Base-by-base conservation (phyloP, 768 basidiomycete genomes). In the Boletus eberwhitei region DNA sequence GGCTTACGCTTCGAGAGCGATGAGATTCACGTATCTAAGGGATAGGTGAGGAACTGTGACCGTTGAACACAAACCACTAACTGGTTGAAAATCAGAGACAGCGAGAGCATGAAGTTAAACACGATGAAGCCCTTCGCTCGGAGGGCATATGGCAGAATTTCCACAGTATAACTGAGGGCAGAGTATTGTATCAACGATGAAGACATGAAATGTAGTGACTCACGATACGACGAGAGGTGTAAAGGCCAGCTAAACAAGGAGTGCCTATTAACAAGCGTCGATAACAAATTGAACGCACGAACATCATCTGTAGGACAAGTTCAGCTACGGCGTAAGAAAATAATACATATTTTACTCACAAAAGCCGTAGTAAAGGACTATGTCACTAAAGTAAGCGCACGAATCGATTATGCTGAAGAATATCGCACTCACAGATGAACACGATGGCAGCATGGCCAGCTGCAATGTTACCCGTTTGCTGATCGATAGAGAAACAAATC, bases 61-160 rank as follows among this genome's bases (percentile, higher is more conserved):
- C 38, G 63, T 56, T 5, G 49, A 49, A 54, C 62, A 67, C 5
- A 64, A 55, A 44, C 52, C 58, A 71, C 65, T 57, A 64, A 71
- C 66, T 76, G 74, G 59, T 77, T 77, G 62, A 80, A 74, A 52
- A 80, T 73, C 31, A 77, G 66, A 21, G 76, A 61, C 54, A 74
- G 60, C 6, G 73, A 74, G 44, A 74, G 17, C 32, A 67, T 56
- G 59, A 78, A 77, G 42, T 71, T 72, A 57, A 75, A 75, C 12
- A 75, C 65, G 14, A 68, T 64, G 32, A 70, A 64, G 8, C 75
- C 75, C 59, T 76, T 76, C 49, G 76, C 74, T 47, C 74, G 72
- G 32, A 77, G 61, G 31, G 67, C 54, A 52, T 65, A 77, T 9
- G 75, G 76, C 57, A 78, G 59, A 52, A 77, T 77, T 58, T 79